Percentiles rank a stretch among this genome's conserved stretches.
Conservation (phyloP, 768 basidiomycete genomes). For the Fistulinella prunicolor region DNA sequence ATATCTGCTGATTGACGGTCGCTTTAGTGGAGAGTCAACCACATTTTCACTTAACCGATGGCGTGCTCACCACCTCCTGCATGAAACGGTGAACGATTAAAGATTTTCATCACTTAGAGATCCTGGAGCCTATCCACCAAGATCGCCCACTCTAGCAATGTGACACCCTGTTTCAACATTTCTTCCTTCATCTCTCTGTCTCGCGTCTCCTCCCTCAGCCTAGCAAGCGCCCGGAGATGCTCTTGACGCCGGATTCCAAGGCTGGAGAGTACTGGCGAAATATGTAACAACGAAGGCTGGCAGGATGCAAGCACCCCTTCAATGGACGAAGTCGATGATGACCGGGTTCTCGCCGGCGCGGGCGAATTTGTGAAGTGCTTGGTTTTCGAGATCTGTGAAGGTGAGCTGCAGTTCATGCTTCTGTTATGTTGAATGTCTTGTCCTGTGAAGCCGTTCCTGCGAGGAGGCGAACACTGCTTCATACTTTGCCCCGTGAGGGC, state of each 20-base stretch:
- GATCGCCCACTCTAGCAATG: conserved; percentile 77
- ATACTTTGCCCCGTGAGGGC: conserved; percentile 29
- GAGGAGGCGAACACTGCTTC: conserved; percentile 23
- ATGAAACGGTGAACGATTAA: neutral
- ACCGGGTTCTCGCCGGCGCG: conserved; percentile 19
- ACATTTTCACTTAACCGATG: neutral
- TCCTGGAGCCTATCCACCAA: conserved; percentile 60
- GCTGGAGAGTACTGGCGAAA: conserved; percentile 51
- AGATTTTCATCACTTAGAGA: conserved; percentile 15
- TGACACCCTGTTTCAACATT: conserved; percentile 64
- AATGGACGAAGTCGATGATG: conserved; percentile 41
- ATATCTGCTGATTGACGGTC: neutral
- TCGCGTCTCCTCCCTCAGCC: conserved; percentile 61
- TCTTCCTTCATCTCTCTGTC: conserved; percentile 70
- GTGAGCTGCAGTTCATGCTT: conserved; percentile 21
- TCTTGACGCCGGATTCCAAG: conserved; percentile 60
- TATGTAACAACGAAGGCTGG: conserved; percentile 62
- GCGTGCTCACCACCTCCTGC: conserved; percentile 2
- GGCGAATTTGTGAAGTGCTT: conserved; percentile 12
- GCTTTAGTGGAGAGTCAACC: neutral
- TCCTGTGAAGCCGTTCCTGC: conserved; percentile 8
- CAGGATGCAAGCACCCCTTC: conserved; percentile 58
- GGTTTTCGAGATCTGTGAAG: conserved; percentile 15
- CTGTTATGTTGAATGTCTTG: conserved; percentile 12
- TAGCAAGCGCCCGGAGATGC: conserved; percentile 60